A percentile compares a stretch with the other conserved stretches of the same genome.
These are phyloP conservation scores for Deakozyma indianensis DNA, from an alignment of 805 yeast species.

Conservation along the genomic window DNA sequence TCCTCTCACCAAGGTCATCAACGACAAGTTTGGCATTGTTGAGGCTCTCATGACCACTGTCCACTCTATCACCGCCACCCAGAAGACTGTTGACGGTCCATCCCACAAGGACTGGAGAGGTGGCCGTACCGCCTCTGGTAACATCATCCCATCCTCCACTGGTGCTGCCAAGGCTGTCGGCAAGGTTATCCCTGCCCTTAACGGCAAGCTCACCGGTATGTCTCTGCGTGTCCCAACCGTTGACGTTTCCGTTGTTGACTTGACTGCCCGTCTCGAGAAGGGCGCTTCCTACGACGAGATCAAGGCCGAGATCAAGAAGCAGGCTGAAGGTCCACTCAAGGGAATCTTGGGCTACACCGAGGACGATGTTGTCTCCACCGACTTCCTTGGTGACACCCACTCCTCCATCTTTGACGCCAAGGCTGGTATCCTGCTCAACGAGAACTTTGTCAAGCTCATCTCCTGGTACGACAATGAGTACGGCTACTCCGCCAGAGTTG, in stretches of 20 bases:
- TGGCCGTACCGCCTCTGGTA: constrained; percentile 92
- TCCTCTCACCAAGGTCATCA: constrained; percentile 80
- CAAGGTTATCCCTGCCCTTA: constrained; percentile 79
- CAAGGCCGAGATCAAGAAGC: constrained; percentile 58
- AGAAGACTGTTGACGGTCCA: constrained; percentile 94
- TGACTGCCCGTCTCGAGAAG: constrained; percentile 70
- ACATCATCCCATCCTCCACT: constrained; percentile 89
- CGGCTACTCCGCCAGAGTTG: constrained; percentile 95
- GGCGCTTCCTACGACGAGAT: constrained; percentile 73
- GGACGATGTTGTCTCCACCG: constrained; percentile 84
- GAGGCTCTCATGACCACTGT: constrained; percentile 94
- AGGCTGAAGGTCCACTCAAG: constrained; percentile 63
- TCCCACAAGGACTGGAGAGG: constrained; percentile 98
- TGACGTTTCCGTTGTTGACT: constrained; percentile 86
- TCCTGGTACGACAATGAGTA: constrained; percentile 94
- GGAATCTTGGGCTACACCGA: constrained; percentile 84
- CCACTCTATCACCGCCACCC: constrained; percentile 92
- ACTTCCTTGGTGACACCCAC: constrained; percentile 71
- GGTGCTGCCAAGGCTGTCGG: constrained; percentile 98
- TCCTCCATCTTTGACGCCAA: constrained; percentile 82
- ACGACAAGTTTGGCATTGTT: constrained; percentile 75
- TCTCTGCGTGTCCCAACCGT: constrained; percentile 88
- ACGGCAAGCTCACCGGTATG: constrained; percentile 91
- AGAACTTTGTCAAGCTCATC: constrained; percentile 79
- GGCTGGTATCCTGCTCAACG: constrained; percentile 82